Evolutionary conservation across 208 protist species (phyloP), one percentile per base, ranked within the genome.

Genomic region (Blechomonas ayalai): DNA sequence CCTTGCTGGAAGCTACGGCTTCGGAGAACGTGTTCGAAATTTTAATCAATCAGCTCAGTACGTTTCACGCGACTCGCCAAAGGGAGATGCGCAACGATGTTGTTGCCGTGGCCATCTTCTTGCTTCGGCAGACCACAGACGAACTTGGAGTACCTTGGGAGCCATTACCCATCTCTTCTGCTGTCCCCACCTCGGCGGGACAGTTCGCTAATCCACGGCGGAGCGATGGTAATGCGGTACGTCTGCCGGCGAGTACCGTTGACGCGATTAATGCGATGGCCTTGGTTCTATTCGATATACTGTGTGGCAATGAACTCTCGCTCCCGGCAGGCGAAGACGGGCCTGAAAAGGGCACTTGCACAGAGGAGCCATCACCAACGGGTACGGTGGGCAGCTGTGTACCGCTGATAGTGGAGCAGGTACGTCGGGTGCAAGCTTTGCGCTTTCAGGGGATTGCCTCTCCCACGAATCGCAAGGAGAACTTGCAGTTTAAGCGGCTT

Each of bases 81-180:
- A 65, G 80, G 19, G 80, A 89, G 55, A 36, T 82, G 38, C 67
- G 80, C 4, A 80, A 89, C 52, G 74, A 84, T 40, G 44, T 89
- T 8, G 42, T 82, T 16, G 50, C 53, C 10, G 32, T 89, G 31
- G 25, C 84, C 16, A 56, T 58, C 0, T 40, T 63, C n/a, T 47
- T 89, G 10, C 62, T 89, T 2, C 50, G 59, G 25, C 43, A 39
- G 5, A 47, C 76, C 39, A 69, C 54, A 18, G 25, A n/a, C 4
- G 31, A 46, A 16, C 46, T 69, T 8, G 36, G 19, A 10, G n/a
- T n/a, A n/a, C n/a, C n/a, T n/a, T n/a, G n/a, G n/a, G 28, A 52
- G 27, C 20, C 56, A 58, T 18, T 48, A 16, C 4, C 41, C 49
- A 0, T 15, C 34, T 34, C 60, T 49, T 10, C 55, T 50, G 45